Evolutionary conservation across 2,329 filamentous ascomycete species (phyloP).

Genomic region (Akanthomyces lecanii): DNA sequence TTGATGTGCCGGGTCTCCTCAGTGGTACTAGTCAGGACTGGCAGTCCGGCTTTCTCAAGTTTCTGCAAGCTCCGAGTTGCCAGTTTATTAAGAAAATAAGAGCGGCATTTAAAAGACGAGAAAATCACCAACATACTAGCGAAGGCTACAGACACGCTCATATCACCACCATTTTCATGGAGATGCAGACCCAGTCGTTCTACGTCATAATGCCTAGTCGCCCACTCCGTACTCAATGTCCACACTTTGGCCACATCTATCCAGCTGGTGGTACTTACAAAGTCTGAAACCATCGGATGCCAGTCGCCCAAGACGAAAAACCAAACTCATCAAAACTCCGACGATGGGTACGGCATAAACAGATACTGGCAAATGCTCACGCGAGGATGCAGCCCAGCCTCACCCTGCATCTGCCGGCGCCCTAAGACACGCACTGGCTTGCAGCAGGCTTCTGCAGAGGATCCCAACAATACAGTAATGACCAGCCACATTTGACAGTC

Average conservation of each 20-base stretch:
- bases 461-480: conserved; percentile 6
- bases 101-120: too few species aligned
- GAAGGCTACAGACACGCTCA: not conserved
- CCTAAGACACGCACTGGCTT: not conserved
- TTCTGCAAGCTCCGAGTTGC: too few species aligned
- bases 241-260: not conserved
- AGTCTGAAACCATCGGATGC: not conserved
- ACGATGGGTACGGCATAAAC: not conserved
- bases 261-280: not conserved
- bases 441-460: conserved; percentile 10
- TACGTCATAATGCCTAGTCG: not conserved
- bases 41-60: not conserved
- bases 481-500: not conserved
- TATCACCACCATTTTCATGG: not conserved
- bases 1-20: conserved; percentile 2
- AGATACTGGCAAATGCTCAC: not conserved
- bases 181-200: not conserved
- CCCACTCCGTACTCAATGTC: not conserved
- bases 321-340: not conserved
- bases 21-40: not conserved
- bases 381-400: not conserved
- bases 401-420: not conserved
- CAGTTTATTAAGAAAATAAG: too few species aligned
- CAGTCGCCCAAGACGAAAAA: not conserved
- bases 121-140: too few species aligned